These are phyloP conservation scores for Boehmeria nivea DNA, from an alignment of 306 rosid species.

Conservation along the genomic window DNA sequence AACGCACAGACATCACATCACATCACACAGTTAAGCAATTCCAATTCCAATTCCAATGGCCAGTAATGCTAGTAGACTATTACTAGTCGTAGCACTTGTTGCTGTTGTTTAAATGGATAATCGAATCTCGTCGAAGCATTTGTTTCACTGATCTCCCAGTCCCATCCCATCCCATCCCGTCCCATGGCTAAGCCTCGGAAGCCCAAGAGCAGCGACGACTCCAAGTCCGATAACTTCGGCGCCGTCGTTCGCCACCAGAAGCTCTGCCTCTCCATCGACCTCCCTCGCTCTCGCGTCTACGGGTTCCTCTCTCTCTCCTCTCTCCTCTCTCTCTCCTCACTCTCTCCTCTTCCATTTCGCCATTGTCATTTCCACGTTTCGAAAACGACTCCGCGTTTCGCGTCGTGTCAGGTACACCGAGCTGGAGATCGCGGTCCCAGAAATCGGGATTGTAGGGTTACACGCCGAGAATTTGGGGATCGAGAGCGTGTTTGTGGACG, in stretches of 20 bases:
- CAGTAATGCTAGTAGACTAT: no score
- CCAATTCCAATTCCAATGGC: no score
- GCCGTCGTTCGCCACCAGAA: slow-evolving; percentile 87
- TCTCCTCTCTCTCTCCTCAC: no score
- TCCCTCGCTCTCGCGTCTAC: slow-evolving; percentile 53
- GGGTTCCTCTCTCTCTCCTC: slow-evolving; percentile 56
- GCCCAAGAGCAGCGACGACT: slow-evolving; percentile 72
- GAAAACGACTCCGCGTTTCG: no score
- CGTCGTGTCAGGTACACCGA: slow-evolving; percentile 83
- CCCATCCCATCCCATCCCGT: neutral
- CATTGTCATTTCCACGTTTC: no score
- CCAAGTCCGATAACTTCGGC: slow-evolving; percentile 74
- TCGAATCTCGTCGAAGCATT: no score
- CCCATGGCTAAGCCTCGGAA: slow-evolving; percentile 99
- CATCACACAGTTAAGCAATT: no score
- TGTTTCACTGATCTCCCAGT: no score
- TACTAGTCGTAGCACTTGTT: no score
- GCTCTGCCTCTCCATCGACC: slow-evolving; percentile 83
- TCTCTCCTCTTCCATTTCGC: no score
- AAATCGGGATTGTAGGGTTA: slow-evolving; percentile 83
- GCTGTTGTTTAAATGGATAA: no score
- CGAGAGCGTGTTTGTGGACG: slow-evolving; percentile 76
- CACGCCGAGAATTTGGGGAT: slow-evolving; percentile 93
- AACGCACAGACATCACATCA: no score
- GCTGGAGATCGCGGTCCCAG: slow-evolving; percentile 83